Evolutionary conservation across 805 yeast species (phyloP).

Genomic region (Hanseniaspora occidentalis): DNA sequence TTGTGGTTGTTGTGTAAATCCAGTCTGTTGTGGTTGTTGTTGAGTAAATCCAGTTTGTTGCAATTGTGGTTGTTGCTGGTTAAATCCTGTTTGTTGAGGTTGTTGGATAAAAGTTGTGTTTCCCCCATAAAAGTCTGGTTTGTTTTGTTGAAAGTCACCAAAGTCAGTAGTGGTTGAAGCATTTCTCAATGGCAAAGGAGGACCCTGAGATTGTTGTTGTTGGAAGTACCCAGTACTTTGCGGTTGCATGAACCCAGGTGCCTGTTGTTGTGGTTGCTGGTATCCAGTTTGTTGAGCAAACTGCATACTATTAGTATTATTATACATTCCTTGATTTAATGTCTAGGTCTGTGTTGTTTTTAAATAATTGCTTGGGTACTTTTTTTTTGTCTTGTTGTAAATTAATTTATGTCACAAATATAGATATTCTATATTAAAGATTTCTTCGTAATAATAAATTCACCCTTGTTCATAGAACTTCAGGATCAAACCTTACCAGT

Average conservation of each 20-base stretch:
- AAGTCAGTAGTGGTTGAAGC: constrained; percentile 10
- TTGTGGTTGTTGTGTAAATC: constrained; percentile 8
- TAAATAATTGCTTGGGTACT: too few relatives aligned
- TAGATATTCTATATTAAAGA: too few relatives aligned
- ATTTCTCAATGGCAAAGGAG: constrained; percentile 6
- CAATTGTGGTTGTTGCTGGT: constrained; percentile 9
- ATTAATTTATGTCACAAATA: too few relatives aligned
- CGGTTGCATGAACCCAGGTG: constrained; percentile 4
- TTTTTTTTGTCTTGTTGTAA: too few relatives aligned
- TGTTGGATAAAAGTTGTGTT: constrained; percentile 4
- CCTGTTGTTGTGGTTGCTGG: constrained; percentile 5
- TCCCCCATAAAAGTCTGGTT: constrained; percentile 1
- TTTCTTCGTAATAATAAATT: too few relatives aligned
- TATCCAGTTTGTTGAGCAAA: neutral
- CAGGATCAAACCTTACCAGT: too few relatives aligned
- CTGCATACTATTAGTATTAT: neutral
- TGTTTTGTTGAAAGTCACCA: constrained; percentile 9
- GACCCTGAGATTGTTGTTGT: constrained; percentile 8
- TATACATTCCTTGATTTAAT: too few relatives aligned
- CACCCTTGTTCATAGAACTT: too few relatives aligned
- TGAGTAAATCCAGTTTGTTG: constrained; percentile 12
- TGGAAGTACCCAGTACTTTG: neutral
- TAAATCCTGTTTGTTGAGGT: constrained; percentile 2
- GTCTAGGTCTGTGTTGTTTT: too few relatives aligned
- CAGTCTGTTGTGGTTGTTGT: constrained; percentile 16